A percentile compares a stretch with the other conserved stretches of the same genome.
Conservation (phyloP, 371 early-diverging fungal genomes). For the Mortierella sp. region DNA sequence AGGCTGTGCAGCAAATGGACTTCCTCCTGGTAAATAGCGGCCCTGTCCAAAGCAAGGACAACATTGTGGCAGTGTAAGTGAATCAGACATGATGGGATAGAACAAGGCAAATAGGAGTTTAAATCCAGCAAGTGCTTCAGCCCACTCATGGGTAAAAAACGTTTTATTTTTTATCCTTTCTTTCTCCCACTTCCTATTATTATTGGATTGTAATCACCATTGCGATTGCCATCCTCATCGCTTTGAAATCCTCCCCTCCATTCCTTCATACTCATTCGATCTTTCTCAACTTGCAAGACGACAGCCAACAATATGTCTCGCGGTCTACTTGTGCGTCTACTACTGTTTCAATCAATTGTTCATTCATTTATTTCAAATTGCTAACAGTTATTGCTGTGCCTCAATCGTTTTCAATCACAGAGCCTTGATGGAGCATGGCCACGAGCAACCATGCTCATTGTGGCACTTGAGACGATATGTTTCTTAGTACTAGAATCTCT, state of each 20-base stretch:
- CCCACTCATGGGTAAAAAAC: too few relatives aligned
- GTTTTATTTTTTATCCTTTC: background rate
- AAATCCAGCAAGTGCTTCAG: too few relatives aligned
- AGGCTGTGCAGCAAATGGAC: too few relatives aligned
- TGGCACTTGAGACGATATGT: conserved; percentile 29
- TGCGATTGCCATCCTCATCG: too few relatives aligned
- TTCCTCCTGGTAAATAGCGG: too few relatives aligned
- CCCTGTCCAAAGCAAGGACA: background rate
- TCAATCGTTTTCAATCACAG: conserved; percentile 2
- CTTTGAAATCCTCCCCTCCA: too few relatives aligned
- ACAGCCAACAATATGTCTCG: background rate
- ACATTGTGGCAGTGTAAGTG: background rate
- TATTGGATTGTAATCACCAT: too few relatives aligned
- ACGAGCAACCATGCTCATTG: conserved; percentile 29
- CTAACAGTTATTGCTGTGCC: background rate
- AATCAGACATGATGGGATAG: too few relatives aligned
- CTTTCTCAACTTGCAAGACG: background rate
- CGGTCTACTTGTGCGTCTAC: background rate
- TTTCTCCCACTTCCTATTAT: background rate
- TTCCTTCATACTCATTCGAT: too few relatives aligned
- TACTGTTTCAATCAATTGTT: background rate
- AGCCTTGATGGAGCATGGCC: conserved; percentile 45
- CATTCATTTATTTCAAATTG: background rate
- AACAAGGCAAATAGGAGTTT: too few relatives aligned
- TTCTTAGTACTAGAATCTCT: conserved; percentile 33